Percentiles rank a stretch among this genome's conserved stretches.
Evolutionary conservation across 2,329 filamentous ascomycete species (phyloP).

Genomic region (Aspergillus fischeri): DNA sequence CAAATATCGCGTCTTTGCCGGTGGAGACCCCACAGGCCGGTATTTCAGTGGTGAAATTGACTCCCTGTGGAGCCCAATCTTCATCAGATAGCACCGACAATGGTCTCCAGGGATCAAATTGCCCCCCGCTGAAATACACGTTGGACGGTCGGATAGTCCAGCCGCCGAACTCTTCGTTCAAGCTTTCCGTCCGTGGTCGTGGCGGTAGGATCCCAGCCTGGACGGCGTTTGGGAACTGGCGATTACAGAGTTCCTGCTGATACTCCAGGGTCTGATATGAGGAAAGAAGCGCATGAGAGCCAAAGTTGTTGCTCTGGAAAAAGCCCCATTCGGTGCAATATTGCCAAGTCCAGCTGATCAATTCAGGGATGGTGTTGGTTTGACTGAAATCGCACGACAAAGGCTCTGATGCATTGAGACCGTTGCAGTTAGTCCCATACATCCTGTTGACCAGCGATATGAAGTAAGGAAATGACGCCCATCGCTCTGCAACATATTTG

Average conservation of each 20-base stretch:
- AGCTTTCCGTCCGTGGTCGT: conserved; percentile 34
- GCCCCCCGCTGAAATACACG: conserved; percentile 47
- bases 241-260: conserved; percentile 44
- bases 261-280: conserved; percentile 45
- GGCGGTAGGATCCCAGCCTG: conserved; percentile 38
- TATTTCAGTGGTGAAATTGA: conserved; percentile 37
- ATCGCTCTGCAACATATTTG: conserved; percentile 40
- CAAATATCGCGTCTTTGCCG: conserved; percentile 41
- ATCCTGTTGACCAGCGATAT: conserved; percentile 36
- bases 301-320: conserved; percentile 47
- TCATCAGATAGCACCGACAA: conserved; percentile 43
- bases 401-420: conserved; percentile 17
- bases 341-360: conserved; percentile 49
- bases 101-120: conserved; percentile 52
- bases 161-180: conserved; percentile 46
- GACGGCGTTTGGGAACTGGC: conserved; percentile 45
- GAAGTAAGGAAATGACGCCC: conserved; percentile 40
- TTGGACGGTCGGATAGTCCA: conserved; percentile 52
- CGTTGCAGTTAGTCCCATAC: conserved; percentile 40
- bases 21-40: conserved; percentile 42
- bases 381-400: conserved; percentile 37
- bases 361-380: conserved; percentile 30
- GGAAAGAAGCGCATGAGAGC: conserved; percentile 45
- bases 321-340: conserved; percentile 53
- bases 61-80: conserved; percentile 36